These are phyloP conservation scores for Malassezia brasiliensis DNA, from an alignment of 1,284 basidiomycete genomes.

Conservation along the genomic window DNA sequence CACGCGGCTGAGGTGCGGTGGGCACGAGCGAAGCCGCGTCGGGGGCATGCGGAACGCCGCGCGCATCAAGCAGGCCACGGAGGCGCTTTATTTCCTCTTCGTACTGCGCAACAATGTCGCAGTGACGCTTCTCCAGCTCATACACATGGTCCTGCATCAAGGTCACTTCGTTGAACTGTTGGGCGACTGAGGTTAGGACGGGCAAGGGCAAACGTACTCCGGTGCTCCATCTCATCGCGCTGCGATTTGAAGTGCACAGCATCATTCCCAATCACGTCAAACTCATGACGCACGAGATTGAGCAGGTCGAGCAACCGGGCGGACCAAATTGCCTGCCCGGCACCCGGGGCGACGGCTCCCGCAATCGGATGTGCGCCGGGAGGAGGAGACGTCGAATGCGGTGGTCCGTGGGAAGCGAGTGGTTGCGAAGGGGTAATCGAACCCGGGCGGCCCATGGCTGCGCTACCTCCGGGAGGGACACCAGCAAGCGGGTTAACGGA, in stretches of 20 bases:
- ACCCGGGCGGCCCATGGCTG: background rate
- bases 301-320: slow-evolving; percentile 65
- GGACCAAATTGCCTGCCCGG: slow-evolving; percentile 17
- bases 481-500: slow-evolving; percentile 12
- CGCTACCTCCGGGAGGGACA: slow-evolving; percentile 1
- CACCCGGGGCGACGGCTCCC: background rate
- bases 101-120: slow-evolving; percentile 63
- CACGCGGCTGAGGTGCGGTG: background rate
- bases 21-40: background rate
- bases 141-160: slow-evolving; percentile 56
- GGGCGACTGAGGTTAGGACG: slow-evolving; percentile 20
- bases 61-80: slow-evolving; percentile 57
- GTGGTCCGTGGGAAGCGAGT: slow-evolving; percentile 1
- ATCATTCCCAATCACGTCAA: slow-evolving; percentile 67
- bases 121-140: slow-evolving; percentile 66
- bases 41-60: slow-evolving; percentile 12
- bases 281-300: slow-evolving; percentile 74
- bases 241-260: slow-evolving; percentile 62
- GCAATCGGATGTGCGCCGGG: slow-evolving; percentile 5
- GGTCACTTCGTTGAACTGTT: slow-evolving; percentile 35
- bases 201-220: slow-evolving; percentile 56
- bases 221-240: slow-evolving; percentile 78
- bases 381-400: slow-evolving; percentile 4
- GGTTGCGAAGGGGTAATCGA: slow-evolving; percentile 7
- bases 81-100: slow-evolving; percentile 64